Percentiles rank a stretch among this genome's conserved stretches.
These are phyloP conservation scores for Colletotrichum caudatum DNA, from an alignment of 2,329 filamentous ascomycete species.

Conservation along the genomic window DNA sequence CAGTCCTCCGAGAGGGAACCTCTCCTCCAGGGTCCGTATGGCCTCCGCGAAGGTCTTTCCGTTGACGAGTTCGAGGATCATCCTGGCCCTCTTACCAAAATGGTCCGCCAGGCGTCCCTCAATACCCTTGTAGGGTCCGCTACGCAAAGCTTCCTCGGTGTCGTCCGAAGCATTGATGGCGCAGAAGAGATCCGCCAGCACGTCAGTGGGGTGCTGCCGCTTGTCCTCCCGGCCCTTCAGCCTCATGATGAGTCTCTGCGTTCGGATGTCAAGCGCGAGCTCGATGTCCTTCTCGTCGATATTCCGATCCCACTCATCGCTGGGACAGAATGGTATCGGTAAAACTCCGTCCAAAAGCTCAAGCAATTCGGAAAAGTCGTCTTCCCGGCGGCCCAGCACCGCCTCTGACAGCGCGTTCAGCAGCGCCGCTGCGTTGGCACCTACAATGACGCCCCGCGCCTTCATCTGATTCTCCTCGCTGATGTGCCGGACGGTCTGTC, in stretches of 20 bases:
- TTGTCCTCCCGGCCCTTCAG: constrained; percentile 38
- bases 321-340: constrained; percentile 45
- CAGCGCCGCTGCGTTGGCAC: constrained; percentile 53
- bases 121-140: constrained; percentile 25
- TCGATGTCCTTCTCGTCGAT: constrained; percentile 42
- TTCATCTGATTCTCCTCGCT: constrained; percentile 1
- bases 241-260: constrained; percentile 49
- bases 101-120: neutral
- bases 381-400: constrained; percentile 32
- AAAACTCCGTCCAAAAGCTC: constrained; percentile 49
- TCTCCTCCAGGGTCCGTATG: constrained; percentile 2
- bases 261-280: constrained; percentile 54
- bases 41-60: constrained; percentile 30
- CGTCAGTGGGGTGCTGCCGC: neutral
- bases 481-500: constrained; percentile 22
- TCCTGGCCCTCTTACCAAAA: constrained; percentile 7
- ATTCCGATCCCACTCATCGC: constrained; percentile 20
- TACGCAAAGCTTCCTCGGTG: constrained; percentile 15
- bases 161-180: constrained; percentile 11
- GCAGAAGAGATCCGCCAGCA: constrained; percentile 30
- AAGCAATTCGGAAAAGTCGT: constrained; percentile 46
- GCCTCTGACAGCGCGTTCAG: constrained; percentile 46
- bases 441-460: constrained; percentile 44
- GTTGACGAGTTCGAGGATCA: constrained; percentile 18
- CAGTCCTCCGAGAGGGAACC: constrained; percentile 15